Evolutionary conservation across 2,329 filamentous ascomycete species (phyloP), one percentile per base, ranked within the genome.

Genomic region (Rugonectria rugulosa): DNA sequence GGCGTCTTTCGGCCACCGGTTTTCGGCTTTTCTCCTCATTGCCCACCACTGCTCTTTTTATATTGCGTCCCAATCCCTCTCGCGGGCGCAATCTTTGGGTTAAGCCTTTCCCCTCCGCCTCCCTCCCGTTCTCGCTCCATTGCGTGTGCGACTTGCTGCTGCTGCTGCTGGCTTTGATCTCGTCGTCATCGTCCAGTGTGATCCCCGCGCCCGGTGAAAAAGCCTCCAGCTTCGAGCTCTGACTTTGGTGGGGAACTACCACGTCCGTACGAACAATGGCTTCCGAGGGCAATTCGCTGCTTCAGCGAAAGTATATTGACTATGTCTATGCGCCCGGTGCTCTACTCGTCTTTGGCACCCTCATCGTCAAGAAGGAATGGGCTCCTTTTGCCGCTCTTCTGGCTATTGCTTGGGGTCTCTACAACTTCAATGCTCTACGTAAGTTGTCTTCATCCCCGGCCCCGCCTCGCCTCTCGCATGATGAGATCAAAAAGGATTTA

Each of bases 251-350:
- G 53, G 60, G 55, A 63, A 56, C 56, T 60, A 27, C 49, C 52
- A 43, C 51, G 45, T 43, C 15, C 40, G 20, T 26, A 47, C 23
- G 17, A 47, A 60, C 51, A 53, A 72, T 69, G 65, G 55, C 71
- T 54, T 59, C 69, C 48, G 63, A 54, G 46, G 66, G 69, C 29
- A 59, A 64, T 44, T 68, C 70, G 65, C 68, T 66, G 60, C 59
- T 82, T 42, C 81, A 87, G 61, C 81, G 81, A 64, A 81, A 87
- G 68, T 91, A 89, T 70, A 76, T 94, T 71, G 86, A 92, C 75
- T 90, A 89, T 70, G 85, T 96, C 68, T 92, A 94, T 74, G 88
- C 96, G 69, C 92, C 93, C 60, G 88, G 88, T n/a, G 86, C 82
- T 56, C 83, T 97, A 29, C 77, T 97, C 57, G 79, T 97, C 57